Conservation (phyloP, 176 grass and related monocot species). For the Dendrocalamus sinicus region DNA sequence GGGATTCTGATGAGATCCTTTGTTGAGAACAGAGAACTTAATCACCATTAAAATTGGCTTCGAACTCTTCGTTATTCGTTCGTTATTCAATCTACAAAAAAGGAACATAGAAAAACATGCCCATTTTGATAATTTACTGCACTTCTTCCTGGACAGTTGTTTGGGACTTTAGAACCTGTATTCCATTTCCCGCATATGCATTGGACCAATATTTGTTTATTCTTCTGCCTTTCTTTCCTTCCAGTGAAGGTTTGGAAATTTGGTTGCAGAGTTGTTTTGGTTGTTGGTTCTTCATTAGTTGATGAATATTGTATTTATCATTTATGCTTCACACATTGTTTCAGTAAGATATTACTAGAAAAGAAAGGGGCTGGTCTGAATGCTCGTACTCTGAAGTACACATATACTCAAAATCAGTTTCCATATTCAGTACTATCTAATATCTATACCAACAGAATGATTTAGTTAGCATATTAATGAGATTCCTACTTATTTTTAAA, state of each 20-base stretch:
- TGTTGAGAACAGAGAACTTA: background rate
- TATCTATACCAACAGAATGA: background rate
- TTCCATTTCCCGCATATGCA: background rate
- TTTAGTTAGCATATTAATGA: constrained; percentile 1
- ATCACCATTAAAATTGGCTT: background rate
- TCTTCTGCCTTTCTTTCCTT: background rate
- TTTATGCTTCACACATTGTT: constrained; percentile 26
- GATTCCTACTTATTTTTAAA: background rate
- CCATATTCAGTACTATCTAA: background rate
- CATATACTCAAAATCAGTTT: constrained; percentile 9
- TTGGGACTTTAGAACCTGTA: background rate
- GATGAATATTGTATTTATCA: background rate
- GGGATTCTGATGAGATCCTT: constrained; percentile 12
- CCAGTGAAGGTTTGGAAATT: background rate
- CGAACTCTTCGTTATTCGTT: background rate
- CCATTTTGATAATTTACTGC: background rate
- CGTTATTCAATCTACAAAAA: background rate
- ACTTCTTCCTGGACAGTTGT: background rate
- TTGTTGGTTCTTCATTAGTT: background rate
- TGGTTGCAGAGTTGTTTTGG: background rate
- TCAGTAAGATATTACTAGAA: background rate
- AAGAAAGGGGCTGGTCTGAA: background rate
- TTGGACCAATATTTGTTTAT: background rate
- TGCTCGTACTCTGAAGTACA: background rate
- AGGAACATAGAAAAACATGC: background rate